phyloP scores from a whole-genome alignment of 2,329 filamentous ascomycete species.

The Pyrenochaeta sp. region DNA sequence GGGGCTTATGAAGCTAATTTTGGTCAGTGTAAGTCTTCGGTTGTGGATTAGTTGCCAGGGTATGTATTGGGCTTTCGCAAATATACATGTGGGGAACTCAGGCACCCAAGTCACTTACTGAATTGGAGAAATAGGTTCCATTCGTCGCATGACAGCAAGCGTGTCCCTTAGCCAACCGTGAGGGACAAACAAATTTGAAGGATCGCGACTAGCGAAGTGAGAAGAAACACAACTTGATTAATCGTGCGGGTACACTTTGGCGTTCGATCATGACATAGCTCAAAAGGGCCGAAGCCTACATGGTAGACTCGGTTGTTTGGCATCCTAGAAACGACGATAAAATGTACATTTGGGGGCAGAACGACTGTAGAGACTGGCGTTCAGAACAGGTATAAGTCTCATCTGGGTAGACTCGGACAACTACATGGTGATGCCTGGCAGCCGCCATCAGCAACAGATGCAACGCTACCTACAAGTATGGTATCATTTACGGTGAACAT shows the following conservation, averaged over 20 bases:
- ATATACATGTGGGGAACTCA: background rate
- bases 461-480: background rate
- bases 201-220: too few species aligned
- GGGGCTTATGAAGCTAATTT: background rate
- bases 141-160: background rate
- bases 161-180: background rate
- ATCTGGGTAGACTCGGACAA: too few species aligned
- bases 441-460: background rate
- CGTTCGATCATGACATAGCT: too few species aligned
- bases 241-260: too few species aligned
- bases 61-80: background rate
- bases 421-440: background rate
- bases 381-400: background rate
- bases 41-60: background rate
- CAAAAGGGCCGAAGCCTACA: too few species aligned
- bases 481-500: background rate
- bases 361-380: background rate
- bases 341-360: background rate
- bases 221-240: too few species aligned
- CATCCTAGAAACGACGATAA: too few species aligned
- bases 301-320: too few species aligned
- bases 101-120: background rate
- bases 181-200: too few species aligned
- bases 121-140: background rate
- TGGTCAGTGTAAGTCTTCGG: background rate